Evolutionary conservation across 768 basidiomycete genomes (phyloP).

Genomic region (Filobasidium floriforme): DNA sequence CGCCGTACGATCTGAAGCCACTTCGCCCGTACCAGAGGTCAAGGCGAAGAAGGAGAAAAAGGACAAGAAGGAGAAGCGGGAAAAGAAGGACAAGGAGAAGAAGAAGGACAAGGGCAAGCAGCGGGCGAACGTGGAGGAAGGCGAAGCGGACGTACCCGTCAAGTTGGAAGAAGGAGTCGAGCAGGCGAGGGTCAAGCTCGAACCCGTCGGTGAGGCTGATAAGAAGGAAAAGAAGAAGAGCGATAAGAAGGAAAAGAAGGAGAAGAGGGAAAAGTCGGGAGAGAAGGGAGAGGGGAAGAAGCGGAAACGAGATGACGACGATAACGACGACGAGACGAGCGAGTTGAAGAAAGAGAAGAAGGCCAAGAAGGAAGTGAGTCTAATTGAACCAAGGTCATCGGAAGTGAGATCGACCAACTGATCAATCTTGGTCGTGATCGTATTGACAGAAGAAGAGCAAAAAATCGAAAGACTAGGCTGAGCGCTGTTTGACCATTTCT

Average conservation of each 20-base stretch:
- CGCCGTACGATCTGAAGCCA: background rate
- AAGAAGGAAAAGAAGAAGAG: slow-evolving; percentile 15
- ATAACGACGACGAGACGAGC: slow-evolving; percentile 16
- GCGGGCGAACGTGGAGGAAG: background rate
- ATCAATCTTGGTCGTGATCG: background rate
- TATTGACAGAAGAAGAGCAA: slow-evolving; percentile 3
- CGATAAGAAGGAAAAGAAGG: slow-evolving; percentile 25
- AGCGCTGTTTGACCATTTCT: background rate
- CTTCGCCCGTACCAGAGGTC: background rate
- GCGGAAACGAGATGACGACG: slow-evolving; percentile 21
- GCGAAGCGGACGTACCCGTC: background rate
- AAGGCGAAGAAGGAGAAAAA: slow-evolving; percentile 11
- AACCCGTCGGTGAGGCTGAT: too few species aligned
- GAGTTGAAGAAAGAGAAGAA: slow-evolving; percentile 25
- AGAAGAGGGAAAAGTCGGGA: slow-evolving; percentile 25
- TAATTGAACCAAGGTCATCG: background rate
- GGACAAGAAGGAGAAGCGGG: slow-evolving; percentile 17
- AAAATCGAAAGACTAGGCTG: background rate
- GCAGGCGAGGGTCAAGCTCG: too few species aligned
- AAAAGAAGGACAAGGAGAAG: slow-evolving; percentile 20
- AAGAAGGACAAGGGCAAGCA: slow-evolving; percentile 14
- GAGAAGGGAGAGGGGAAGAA: slow-evolving; percentile 20
- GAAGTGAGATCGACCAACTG: background rate
- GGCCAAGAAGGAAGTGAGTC: slow-evolving; percentile 16
- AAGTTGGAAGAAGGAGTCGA: background rate